Evolutionary conservation across 768 basidiomycete genomes (phyloP), one percentile per base, ranked within the genome.

Genomic region (Coprinopsis strossmayeri): DNA sequence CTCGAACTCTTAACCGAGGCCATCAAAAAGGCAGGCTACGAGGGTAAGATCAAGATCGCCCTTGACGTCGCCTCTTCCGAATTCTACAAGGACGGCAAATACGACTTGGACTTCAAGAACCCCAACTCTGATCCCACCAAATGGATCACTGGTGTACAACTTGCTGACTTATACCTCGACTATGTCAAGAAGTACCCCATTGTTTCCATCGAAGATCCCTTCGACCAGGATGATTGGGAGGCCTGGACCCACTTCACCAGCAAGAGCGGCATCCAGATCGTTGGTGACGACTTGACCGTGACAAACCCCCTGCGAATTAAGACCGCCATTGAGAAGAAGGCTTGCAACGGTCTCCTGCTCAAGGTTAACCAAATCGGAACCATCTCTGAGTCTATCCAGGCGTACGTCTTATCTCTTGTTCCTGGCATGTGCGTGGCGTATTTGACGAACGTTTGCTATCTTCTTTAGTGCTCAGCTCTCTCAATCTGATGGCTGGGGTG

Each of bases 351-450:
- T 64, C 80, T 99, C 34, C 80, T 99, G 54, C 83, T 99, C 70
- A 99, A 98, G 85, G 87, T 97, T 70, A 98, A 97, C 81, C 95
- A 99, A 71, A 98, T 98, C 64, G 96, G 96, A 60, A 94, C 94
- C 55, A 92, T 99, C 70, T 91, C 91, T 39, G 95, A 99, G 72
- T 95, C 95, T 21, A 96, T 99, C 71, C 92, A 96, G 68, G 95
- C 95, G 91, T 95, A 60, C 51, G 91, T 81, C 21, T 13, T 34
- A 35, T 28, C 39, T 24, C 4, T 42, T 20, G 32, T 37, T 20
- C 13, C 21, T 40, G 10, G 9, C 26, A 21, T 34, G 32, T 1
- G 23, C 21, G 37, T 47, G 30, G 30, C 15, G 7, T 38, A 17
- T 11, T 15, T 38, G 35, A 38, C 35, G 35, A 38, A 38, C 35